Percentiles rank a stretch among this genome's conserved stretches.
phyloP scores from a whole-genome alignment of 176 grass and related monocot genomes.

The Cenchrus purpureus region DNA sequence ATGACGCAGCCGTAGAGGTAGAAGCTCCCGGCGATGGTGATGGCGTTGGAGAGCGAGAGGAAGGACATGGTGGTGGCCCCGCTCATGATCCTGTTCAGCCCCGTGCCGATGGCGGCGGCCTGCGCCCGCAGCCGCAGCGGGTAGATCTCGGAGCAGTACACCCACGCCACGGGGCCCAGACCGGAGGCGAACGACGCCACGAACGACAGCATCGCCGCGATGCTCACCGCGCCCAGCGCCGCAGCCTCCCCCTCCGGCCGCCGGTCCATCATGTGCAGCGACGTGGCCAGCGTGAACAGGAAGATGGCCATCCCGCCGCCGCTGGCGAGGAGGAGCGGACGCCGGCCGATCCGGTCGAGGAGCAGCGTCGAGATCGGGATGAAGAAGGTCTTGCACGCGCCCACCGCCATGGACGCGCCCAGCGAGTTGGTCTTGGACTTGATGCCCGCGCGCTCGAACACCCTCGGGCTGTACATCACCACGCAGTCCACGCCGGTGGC shows the following conservation, averaged over 20 bases:
- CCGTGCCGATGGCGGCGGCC: conserved; percentile 74
- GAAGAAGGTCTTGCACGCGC: conserved; percentile 82
- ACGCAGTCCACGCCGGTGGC: conserved; percentile 91
- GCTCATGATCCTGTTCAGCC: conserved; percentile 78
- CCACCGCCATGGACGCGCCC: conserved; percentile 74
- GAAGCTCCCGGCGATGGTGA: conserved; percentile 83
- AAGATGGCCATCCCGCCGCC: conserved; percentile 82
- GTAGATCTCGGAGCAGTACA: conserved; percentile 93
- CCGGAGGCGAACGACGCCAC: conserved; percentile 80
- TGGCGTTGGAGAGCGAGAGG: conserved; percentile 70
- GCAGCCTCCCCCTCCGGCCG: conserved; percentile 42
- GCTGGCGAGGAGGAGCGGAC: conserved; percentile 77
- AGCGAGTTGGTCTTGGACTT: conserved; percentile 58
- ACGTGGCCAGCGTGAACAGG: conserved; percentile 59
- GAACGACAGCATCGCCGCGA: conserved; percentile 71
- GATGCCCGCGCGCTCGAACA: conserved; percentile 74
- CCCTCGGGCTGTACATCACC: conserved; percentile 79
- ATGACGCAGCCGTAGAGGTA: conserved; percentile 75
- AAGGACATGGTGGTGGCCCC: conserved; percentile 88
- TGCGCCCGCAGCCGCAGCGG: conserved; percentile 79
- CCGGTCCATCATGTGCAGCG: conserved; percentile 52
- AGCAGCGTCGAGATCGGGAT: conserved; percentile 74
- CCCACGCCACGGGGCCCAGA: conserved; percentile 77
- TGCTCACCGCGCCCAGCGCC: conserved; percentile 63
- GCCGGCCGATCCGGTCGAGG: conserved; percentile 78